phyloP scores from a whole-genome alignment of 2,329 filamentous ascomycete species.

The Fusarium aywerte region DNA sequence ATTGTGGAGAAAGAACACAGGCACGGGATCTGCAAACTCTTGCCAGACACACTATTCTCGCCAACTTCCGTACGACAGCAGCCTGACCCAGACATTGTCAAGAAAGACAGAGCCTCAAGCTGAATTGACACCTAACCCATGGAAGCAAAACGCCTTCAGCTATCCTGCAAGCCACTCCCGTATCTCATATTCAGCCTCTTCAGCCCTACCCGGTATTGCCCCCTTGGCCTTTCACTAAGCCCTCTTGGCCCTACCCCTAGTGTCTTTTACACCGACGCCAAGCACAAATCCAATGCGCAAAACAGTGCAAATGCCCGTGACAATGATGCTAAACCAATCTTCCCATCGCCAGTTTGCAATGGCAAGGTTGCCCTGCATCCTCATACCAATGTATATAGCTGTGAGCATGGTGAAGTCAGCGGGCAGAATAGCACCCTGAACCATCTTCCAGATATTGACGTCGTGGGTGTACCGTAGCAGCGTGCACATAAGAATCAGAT shows the following conservation, averaged over 20 bases:
- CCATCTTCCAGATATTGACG: conserved; percentile 36
- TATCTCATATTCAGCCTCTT: conserved; percentile 2
- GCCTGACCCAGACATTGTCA: too few species aligned
- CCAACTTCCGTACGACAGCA: neutral
- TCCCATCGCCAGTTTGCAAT: conserved; percentile 22
- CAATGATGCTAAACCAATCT: conserved; percentile 28
- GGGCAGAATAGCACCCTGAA: conserved; percentile 32
- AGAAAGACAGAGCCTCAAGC: conserved; percentile 5
- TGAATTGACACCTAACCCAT: neutral
- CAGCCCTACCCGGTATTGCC: conserved; percentile 3
- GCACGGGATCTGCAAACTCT: neutral
- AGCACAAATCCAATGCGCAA: conserved; percentile 29
- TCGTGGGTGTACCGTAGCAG: conserved; percentile 41
- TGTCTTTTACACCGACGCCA: conserved; percentile 28
- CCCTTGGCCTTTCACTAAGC: conserved; percentile 8
- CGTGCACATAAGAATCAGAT: conserved; percentile 7
- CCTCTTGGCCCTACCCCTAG: conserved; percentile 5
- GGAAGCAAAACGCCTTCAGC: neutral
- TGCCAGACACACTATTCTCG: neutral
- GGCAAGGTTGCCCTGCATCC: conserved; percentile 13
- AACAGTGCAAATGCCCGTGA: conserved; percentile 25
- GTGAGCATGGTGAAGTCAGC: conserved; percentile 40
- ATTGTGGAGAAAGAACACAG: neutral
- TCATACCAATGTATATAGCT: conserved; percentile 27
- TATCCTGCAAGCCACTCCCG: conserved; percentile 8